Percentiles rank a stretch among this genome's conserved stretches.
Conservation (phyloP, 768 basidiomycete species). For the Rhizopogon vulgaris region DNA sequence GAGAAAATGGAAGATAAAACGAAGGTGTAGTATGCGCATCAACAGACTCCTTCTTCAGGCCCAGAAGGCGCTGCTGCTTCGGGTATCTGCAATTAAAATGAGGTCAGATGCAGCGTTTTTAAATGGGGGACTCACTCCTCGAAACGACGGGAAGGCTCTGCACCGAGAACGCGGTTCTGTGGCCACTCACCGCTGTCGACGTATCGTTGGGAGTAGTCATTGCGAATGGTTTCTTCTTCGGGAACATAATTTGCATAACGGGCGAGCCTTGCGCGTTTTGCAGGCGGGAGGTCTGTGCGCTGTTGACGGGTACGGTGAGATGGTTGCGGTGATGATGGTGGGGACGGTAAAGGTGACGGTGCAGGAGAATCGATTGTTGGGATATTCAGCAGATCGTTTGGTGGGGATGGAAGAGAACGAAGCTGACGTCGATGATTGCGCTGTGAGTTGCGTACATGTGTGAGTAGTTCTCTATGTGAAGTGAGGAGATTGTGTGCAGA, state of each 20-base stretch:
- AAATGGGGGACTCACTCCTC: slow-evolving; percentile 67
- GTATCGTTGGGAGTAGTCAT: slow-evolving; percentile 89
- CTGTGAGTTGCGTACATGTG: slow-evolving; percentile 51
- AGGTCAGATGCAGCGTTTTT: background rate
- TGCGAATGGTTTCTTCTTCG: slow-evolving; percentile 94
- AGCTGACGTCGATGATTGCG: slow-evolving; percentile 51
- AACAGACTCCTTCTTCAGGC: slow-evolving; percentile 77
- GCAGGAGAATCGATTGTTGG: slow-evolving; percentile 56
- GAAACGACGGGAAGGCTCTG: slow-evolving; percentile 82
- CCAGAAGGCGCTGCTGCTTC: slow-evolving; percentile 80
- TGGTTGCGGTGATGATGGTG: slow-evolving; percentile 39
- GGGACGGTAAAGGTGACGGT: slow-evolving; percentile 43
- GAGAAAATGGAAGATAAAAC: slow-evolving; percentile 58
- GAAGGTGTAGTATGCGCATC: slow-evolving; percentile 65
- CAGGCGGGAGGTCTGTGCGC: slow-evolving; percentile 51
- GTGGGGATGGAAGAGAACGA: slow-evolving; percentile 48
- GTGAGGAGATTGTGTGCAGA: slow-evolving; percentile 63
- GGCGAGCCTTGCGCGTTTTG: slow-evolving; percentile 64
- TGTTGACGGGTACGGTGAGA: slow-evolving; percentile 32
- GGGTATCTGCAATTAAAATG: slow-evolving; percentile 67
- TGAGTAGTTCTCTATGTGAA: slow-evolving; percentile 52
- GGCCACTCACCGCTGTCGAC: slow-evolving; percentile 91
- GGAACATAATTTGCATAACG: slow-evolving; percentile 80
- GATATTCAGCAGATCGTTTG: slow-evolving; percentile 46
- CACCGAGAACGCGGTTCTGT: slow-evolving; percentile 88